These are phyloP conservation scores for Chytriomyces confervae DNA, from an alignment of 192 early-diverging fungal species.

Conservation along the genomic window DNA sequence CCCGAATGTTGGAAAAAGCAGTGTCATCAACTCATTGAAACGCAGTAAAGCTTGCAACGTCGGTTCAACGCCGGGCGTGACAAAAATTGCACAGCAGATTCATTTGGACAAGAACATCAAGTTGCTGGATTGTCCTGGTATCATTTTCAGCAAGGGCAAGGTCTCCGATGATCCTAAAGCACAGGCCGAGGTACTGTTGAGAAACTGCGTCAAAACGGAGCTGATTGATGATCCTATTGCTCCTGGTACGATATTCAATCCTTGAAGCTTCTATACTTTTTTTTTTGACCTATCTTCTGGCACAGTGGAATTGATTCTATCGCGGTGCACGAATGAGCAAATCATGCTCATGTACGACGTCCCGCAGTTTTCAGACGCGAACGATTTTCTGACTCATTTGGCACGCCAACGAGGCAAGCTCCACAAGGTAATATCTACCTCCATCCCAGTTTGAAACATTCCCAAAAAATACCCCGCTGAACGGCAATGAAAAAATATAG, in stretches of 20 bases:
- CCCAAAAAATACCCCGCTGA: not conserved
- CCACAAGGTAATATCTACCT: conserved; percentile 53
- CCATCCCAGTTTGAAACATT: not conserved
- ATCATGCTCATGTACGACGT: conserved; percentile 84
- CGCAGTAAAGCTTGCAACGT: conserved; percentile 92
- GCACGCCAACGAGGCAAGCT: conserved; percentile 86
- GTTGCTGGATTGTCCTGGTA: conserved; percentile 96
- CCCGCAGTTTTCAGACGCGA: conserved; percentile 74
- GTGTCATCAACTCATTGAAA: conserved; percentile 97
- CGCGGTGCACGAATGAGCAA: conserved; percentile 76
- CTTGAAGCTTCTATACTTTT: not conserved
- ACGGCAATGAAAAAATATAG: conserved; percentile 32
- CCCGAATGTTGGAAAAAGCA: conserved; percentile 98
- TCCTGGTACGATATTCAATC: conserved; percentile 60
- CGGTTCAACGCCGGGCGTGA: conserved; percentile 94
- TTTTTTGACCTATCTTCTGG: not conserved
- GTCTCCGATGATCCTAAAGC: conserved; percentile 40
- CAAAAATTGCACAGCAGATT: conserved; percentile 94
- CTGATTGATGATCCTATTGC: conserved; percentile 92
- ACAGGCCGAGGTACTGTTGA: conserved; percentile 83
- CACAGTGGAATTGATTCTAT: conserved; percentile 86
- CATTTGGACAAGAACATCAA: conserved; percentile 97
- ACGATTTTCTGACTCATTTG: conserved; percentile 85
- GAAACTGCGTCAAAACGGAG: conserved; percentile 98
- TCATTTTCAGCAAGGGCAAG: conserved; percentile 79